Base-by-base conservation (phyloP, 1,284 basidiomycete genomes). In the Boletus semigastroideus region DNA sequence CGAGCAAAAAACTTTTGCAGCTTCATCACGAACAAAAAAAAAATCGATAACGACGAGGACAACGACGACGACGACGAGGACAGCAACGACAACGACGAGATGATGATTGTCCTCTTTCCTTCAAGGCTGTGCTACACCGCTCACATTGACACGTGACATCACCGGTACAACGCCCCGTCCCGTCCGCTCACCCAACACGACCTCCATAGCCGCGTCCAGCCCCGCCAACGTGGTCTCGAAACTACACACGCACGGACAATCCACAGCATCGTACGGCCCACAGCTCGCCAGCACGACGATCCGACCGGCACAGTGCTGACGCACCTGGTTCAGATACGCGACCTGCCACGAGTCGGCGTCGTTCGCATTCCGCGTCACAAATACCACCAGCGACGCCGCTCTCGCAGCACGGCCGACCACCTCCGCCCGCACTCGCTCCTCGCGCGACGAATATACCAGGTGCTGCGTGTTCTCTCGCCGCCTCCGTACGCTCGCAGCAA, bases 281-380 rank as follows among this genome's bases (percentile, higher is more conserved):
- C 83, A 83, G 36, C 78, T 83, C 30, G 80, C 75, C 0, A 87
- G 57, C 9, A 84, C 66, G 2, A 83, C 71, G 27, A 83, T 61
- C 17, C 67, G 68, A 9, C 68, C 58, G 9, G 30, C 54, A 1
- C 7, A 20, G 40, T 53, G 49, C 27, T 51, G 45, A 10, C 74
- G 45, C 5, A 78, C 55, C 51, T 62, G 59, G 22, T 65, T 59
- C 48, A 86, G 59, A 46, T 71, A 71, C 3, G 68, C 69, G 37
- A 78, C 47, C 64, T 87, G 84, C 84, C 84, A 87, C 14, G 46
- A n/a, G n/a, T n/a, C 44, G 19, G 73, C 72, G 25, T 72, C 72
- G 52, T 83, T 76, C 2, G 79, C 83, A 54, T 84, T 84, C 3
- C 82, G 73, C 31, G 82, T 76, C 9, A 80, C 78, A 56, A 86